These are phyloP conservation scores for Ascoidea tarda DNA, from an alignment of 805 yeast genomes.

Conservation along the genomic window DNA sequence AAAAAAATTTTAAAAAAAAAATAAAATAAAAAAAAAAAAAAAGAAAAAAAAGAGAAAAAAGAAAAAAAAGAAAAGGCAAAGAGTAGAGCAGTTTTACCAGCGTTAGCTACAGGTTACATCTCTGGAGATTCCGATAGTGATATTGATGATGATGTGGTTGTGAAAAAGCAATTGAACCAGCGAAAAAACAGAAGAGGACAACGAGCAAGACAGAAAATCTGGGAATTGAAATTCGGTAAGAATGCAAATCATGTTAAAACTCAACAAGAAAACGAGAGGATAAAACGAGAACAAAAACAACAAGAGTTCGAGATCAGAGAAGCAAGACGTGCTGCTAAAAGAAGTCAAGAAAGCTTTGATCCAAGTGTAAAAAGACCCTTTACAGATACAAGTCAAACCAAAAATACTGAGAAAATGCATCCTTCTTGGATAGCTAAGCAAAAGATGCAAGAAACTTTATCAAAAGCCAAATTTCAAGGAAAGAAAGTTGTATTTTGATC, in stretches of 20 bases:
- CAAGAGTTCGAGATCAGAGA: constrained; percentile 61
- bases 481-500: constrained; percentile 70
- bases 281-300: constrained; percentile 46
- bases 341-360: background rate
- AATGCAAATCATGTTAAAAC: constrained; percentile 73
- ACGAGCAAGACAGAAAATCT: constrained; percentile 89
- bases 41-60: constrained; percentile 13
- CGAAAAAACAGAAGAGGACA: constrained; percentile 93
- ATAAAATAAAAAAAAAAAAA: background rate
- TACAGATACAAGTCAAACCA: constrained; percentile 2
- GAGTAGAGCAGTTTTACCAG: constrained; percentile 38
- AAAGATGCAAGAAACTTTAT: constrained; percentile 49
- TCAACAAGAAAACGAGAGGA: constrained; percentile 38
- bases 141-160: constrained; percentile 29
- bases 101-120: constrained; percentile 63
- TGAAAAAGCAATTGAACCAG: constrained; percentile 32
- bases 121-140: constrained; percentile 75
- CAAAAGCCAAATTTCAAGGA: constrained; percentile 62
- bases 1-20: no score
- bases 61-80: constrained; percentile 17
- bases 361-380: constrained; percentile 2
- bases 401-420: constrained; percentile 35
- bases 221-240: constrained; percentile 84
- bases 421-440: constrained; percentile 98
- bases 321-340: constrained; percentile 45